Base-by-base conservation (phyloP, 2,329 filamentous ascomycete genomes). In the Sarocladiaceae sp. region DNA sequence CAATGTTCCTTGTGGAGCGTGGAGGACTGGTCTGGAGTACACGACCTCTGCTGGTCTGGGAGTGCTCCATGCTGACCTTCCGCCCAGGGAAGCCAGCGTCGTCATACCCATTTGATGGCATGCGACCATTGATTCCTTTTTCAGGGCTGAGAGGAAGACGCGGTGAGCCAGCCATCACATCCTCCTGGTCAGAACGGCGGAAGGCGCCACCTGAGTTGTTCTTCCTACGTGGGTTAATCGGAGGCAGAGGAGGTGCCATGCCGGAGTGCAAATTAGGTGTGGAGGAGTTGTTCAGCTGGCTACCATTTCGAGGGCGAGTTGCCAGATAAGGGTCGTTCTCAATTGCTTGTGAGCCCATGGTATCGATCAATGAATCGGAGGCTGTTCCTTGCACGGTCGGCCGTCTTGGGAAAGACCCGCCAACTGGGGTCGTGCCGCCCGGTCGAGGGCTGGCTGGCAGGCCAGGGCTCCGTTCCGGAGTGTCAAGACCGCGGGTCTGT, bases 221-320 rank as follows among this genome's bases (percentile, higher is more conserved):
- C 44, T 73, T 69, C 9, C 77, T 69, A 40, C 74, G 68, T 21
- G 77, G 77, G 54, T 80, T 80, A 55, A 81, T 75, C 2, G 76
- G 76, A 2, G 77, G 77, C 27, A 81, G 47, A 2, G 76, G 76
- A 2, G 76, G 76, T 2, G 63, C 66, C 20, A 55, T 46, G 15
- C 56, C 52, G 10, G 54, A 58, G 5, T 65, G 64, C 33, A 67
- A 50, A 47, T 66, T 65, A 1, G 66, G 62, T 5, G 63, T 63
- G 11, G 65, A 67, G 2, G 62, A 52, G 9, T 54, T 52, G 2
- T 52, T 51, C 2, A 62, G 55, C 12, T 63, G 47, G 51, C 66
- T 68, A 24, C 61, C 62, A 3, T 61, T 60, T 3, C 64, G 59
- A 3, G 61, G 58, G 21, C 69, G 63, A n/a, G 50, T 18, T 47